phyloP scores from a whole-genome alignment of 139 green algal genomes.

The Tetraselmis chui region DNA sequence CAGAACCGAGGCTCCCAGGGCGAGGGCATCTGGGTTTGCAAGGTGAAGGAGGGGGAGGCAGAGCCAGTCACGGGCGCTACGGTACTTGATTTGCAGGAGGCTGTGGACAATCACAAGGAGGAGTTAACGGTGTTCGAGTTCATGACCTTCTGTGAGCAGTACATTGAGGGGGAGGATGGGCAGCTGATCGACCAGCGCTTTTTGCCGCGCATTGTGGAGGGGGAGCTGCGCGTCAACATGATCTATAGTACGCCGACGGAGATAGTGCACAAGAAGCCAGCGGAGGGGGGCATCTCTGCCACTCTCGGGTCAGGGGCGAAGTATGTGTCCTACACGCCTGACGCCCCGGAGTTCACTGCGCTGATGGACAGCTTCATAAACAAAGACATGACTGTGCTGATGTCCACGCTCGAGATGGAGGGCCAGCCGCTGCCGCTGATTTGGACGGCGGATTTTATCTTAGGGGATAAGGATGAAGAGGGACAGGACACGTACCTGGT shows the following conservation, averaged over 20 bases:
- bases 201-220: constrained; percentile 30
- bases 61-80: constrained; percentile 17
- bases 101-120: constrained; percentile 17
- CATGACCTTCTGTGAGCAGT: constrained; percentile 27
- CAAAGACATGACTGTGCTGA: constrained; percentile 21
- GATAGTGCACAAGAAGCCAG: constrained; percentile 40
- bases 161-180: constrained; percentile 19
- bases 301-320: constrained; percentile 23
- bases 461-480: constrained; percentile 21
- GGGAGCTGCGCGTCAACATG: constrained; percentile 33
- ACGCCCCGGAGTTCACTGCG: constrained; percentile 19
- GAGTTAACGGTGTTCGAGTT: constrained; percentile 20
- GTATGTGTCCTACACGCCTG: constrained; percentile 24
- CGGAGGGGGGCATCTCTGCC: constrained; percentile 24
- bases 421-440: constrained; percentile 25
- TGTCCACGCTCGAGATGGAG: constrained; percentile 19
- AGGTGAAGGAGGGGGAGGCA: constrained; percentile 18
- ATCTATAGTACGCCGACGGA: constrained; percentile 26
- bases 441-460: constrained; percentile 36
- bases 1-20: constrained; percentile 29
- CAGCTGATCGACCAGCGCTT: constrained; percentile 33
- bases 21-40: constrained; percentile 32
- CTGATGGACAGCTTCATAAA: constrained; percentile 25
- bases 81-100: constrained; percentile 19
- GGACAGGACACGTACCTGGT: constrained; percentile 27